A percentile compares a stretch with the other conserved stretches of the same genome.
These are phyloP conservation scores for Globisporangium nunn DNA, from an alignment of 352 stramenopile genomes.

Conservation along the genomic window DNA sequence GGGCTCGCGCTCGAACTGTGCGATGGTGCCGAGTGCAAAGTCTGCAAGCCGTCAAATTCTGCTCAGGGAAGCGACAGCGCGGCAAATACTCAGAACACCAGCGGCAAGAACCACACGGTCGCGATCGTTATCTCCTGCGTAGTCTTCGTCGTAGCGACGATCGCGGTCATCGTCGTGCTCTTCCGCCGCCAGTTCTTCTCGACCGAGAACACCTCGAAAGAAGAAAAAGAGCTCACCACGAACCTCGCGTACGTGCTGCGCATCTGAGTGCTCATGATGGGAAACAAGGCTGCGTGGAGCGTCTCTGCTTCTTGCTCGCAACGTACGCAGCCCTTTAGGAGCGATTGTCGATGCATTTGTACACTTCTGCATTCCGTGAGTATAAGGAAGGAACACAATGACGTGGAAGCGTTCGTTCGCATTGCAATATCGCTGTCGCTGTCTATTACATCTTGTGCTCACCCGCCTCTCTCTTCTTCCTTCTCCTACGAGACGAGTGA, in stretches of 20 bases:
- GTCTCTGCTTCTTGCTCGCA: not conserved
- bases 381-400: not conserved
- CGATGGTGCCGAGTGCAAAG: slow-evolving; percentile 5
- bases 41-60: slow-evolving; percentile 9
- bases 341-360: not conserved
- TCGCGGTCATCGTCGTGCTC: slow-evolving; percentile 28
- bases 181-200: slow-evolving; percentile 31
- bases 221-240: slow-evolving; percentile 43
- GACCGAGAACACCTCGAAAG: slow-evolving; percentile 23
- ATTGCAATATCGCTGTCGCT: not conserved
- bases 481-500: not conserved
- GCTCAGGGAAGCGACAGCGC: not conserved
- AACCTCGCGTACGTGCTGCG: slow-evolving; percentile 42
- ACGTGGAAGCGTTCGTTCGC: not conserved
- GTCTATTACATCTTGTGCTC: not conserved
- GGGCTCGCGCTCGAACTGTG: slow-evolving; percentile 20
- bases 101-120: slow-evolving; percentile 18
- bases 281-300: not conserved
- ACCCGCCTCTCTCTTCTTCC: no score
- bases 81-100: not conserved
- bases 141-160: slow-evolving; percentile 40
- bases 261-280: not conserved
- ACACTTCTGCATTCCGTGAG: not conserved
- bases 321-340: not conserved
- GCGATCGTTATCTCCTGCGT: slow-evolving; percentile 33